phyloP scores from a whole-genome alignment of 2,329 filamentous ascomycete species.

The Colletotrichum ledebouriae region DNA sequence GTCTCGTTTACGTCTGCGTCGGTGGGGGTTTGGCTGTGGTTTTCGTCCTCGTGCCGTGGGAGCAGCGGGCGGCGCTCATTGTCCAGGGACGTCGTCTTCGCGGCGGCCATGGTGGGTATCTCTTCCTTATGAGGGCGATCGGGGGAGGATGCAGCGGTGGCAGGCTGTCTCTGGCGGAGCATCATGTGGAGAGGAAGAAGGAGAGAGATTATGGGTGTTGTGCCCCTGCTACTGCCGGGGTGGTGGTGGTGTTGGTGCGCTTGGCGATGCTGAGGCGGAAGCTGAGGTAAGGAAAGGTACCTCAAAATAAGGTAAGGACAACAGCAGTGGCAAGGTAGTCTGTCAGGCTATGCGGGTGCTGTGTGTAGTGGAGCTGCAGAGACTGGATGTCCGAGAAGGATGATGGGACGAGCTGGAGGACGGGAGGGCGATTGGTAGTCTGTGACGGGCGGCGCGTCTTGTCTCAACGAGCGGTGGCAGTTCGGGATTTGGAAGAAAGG shows the following conservation, averaged over 20 bases:
- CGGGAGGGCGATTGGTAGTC: conserved; percentile 7
- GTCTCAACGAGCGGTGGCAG: conserved; percentile 21
- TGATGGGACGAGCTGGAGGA: conserved; percentile 18
- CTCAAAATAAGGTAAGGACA: too few species aligned
- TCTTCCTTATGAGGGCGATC: conserved; percentile 37
- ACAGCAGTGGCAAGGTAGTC: background rate
- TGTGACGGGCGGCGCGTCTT: conserved; percentile 4
- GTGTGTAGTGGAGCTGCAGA: conserved; percentile 21
- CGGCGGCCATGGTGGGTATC: conserved; percentile 44
- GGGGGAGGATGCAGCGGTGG: conserved; percentile 35
- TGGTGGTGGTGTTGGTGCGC: conserved; percentile 21
- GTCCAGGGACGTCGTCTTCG: conserved; percentile 37
- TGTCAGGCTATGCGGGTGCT: conserved; percentile 7
- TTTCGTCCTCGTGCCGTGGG: conserved; percentile 37
- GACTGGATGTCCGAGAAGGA: conserved; percentile 2
- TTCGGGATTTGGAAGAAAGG: background rate
- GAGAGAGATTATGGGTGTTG: conserved; percentile 23
- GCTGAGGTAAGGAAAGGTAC: conserved; percentile 28
- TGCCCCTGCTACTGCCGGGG: conserved; percentile 22
- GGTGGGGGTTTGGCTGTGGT: conserved; percentile 19
- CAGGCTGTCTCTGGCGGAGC: conserved; percentile 45
- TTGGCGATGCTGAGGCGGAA: conserved; percentile 29
- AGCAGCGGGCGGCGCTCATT: conserved; percentile 46
- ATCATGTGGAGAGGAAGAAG: conserved; percentile 39
- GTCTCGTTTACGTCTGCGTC: conserved; percentile 19